These are phyloP conservation scores for Raphanus raphanistrum DNA, from an alignment of 345 rosid genomes.

Conservation along the genomic window DNA sequence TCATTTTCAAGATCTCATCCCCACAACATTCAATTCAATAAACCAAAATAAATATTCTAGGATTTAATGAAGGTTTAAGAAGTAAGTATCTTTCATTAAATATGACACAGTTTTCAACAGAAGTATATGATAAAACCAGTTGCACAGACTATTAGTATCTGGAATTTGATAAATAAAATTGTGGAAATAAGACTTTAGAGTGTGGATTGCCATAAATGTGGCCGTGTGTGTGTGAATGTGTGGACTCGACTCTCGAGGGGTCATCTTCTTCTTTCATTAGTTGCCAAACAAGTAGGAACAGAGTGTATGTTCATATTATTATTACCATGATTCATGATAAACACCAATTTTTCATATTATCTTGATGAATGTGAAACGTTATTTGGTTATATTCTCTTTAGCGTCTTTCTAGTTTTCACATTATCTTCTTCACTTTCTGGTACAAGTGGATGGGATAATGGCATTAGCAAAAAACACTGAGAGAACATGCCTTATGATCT, in stretches of 20 bases:
- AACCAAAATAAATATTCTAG: background rate
- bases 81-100: conserved; percentile 20
- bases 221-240: conserved; percentile 39
- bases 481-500: conserved; percentile 80
- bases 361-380: conserved; percentile 27
- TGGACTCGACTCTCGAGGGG: conserved; percentile 32
- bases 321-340: background rate
- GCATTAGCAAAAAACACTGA: conserved; percentile 23
- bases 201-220: conserved; percentile 31
- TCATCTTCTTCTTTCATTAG: conserved; percentile 10
- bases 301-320: conserved; percentile 24
- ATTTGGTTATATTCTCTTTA: conserved; percentile 28
- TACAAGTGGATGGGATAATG: conserved; percentile 24
- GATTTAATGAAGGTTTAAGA: conserved; percentile 13
- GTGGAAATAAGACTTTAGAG: conserved; percentile 14
- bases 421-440: conserved; percentile 29
- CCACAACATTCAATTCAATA: conserved; percentile 26
- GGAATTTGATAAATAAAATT: conserved; percentile 5
- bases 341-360: conserved; percentile 25
- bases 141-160: background rate
- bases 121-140: conserved; percentile 6
- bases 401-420: conserved; percentile 32
- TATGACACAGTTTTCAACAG: background rate
- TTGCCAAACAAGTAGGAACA: conserved; percentile 33
- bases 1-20: conserved; percentile 26